Percentiles rank a stretch among this genome's conserved stretches.
phyloP scores from a whole-genome alignment of 2,329 filamentous ascomycete species.

The Colletotrichum costaricense region DNA sequence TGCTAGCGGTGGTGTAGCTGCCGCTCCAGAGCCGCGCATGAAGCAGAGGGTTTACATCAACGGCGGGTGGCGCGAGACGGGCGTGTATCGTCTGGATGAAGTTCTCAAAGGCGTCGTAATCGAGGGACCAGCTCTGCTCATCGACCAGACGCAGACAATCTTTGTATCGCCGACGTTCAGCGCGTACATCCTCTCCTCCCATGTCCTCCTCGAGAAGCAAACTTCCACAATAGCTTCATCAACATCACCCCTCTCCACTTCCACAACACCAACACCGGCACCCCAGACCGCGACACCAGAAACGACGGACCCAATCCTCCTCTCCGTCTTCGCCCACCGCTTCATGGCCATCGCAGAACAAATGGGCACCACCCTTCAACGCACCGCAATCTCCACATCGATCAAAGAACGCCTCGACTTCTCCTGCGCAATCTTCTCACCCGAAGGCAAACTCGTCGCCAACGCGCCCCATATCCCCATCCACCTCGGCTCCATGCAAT shows the following conservation, averaged over 20 bases:
- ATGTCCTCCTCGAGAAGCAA: conserved; percentile 45
- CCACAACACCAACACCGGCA: background rate
- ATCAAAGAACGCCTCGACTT: conserved; percentile 57
- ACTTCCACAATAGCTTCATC: background rate
- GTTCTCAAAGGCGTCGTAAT: conserved; percentile 39
- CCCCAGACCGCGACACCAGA: conserved; percentile 13
- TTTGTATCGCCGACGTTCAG: conserved; percentile 41
- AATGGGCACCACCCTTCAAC: conserved; percentile 67
- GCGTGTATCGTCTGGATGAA: conserved; percentile 42
- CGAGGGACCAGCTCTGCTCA: conserved; percentile 46
- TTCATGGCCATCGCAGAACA: conserved; percentile 71
- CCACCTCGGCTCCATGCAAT: conserved; percentile 55
- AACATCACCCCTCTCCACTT: background rate
- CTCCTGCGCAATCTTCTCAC: conserved; percentile 55
- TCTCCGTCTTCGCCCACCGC: conserved; percentile 65
- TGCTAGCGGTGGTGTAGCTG: background rate
- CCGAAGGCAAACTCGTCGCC: conserved; percentile 53
- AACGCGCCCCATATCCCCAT: conserved; percentile 55
- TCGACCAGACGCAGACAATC: conserved; percentile 47
- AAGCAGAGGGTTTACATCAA: conserved; percentile 44
- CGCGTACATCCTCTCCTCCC: conserved; percentile 43
- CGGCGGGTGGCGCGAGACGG: conserved; percentile 40
- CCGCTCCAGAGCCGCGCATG: conserved; percentile 28
- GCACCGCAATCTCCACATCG: conserved; percentile 64
- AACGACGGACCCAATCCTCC: conserved; percentile 58